A percentile compares a stretch with the other conserved stretches of the same genome.
Evolutionary conservation across 352 stramenopile genomes (phyloP).

Genomic region (Phytophthora brassicae): DNA sequence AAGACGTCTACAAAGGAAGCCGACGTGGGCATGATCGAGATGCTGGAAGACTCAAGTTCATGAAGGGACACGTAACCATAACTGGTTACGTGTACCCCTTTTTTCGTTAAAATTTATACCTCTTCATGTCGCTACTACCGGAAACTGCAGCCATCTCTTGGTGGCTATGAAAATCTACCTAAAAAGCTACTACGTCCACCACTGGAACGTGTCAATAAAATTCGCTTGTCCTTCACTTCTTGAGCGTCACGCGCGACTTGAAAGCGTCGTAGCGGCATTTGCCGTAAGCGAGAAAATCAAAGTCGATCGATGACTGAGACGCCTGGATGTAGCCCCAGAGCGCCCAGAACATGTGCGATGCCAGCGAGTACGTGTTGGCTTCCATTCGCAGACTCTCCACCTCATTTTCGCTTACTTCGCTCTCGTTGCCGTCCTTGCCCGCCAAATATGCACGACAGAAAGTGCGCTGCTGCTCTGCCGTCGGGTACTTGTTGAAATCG

Average conservation of each 20-base stretch:
- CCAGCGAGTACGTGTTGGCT: slow-evolving; percentile 84
- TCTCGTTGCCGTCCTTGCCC: slow-evolving; percentile 43
- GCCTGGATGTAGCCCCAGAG: slow-evolving; percentile 92
- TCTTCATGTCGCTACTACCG: slow-evolving; percentile 14
- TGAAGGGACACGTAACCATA: slow-evolving; percentile 25
- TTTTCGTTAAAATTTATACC: slow-evolving; percentile 22
- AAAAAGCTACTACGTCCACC: slow-evolving; percentile 41
- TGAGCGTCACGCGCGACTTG: slow-evolving; percentile 56
- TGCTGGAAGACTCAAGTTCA: slow-evolving; percentile 1
- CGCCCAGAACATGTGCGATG: slow-evolving; percentile 90
- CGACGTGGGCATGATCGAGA: slow-evolving; percentile 13
- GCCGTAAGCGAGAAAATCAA: slow-evolving; percentile 91
- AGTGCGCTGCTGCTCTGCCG: slow-evolving; percentile 53
- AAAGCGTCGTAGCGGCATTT: slow-evolving; percentile 73
- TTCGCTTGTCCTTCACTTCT: slow-evolving; percentile 20
- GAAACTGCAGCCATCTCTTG: background rate
- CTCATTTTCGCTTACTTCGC: slow-evolving; percentile 46
- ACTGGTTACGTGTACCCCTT: slow-evolving; percentile 19
- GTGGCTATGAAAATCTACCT: slow-evolving; percentile 15
- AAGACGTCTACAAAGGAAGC: slow-evolving; percentile 16
- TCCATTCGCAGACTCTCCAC: slow-evolving; percentile 65
- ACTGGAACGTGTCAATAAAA: slow-evolving; percentile 34
- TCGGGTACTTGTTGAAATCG: slow-evolving; percentile 79
- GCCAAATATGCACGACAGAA: slow-evolving; percentile 76
- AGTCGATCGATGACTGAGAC: slow-evolving; percentile 89